Conservation (phyloP, 2,329 filamentous ascomycete genomes). For the Colletotrichum sp. region DNA sequence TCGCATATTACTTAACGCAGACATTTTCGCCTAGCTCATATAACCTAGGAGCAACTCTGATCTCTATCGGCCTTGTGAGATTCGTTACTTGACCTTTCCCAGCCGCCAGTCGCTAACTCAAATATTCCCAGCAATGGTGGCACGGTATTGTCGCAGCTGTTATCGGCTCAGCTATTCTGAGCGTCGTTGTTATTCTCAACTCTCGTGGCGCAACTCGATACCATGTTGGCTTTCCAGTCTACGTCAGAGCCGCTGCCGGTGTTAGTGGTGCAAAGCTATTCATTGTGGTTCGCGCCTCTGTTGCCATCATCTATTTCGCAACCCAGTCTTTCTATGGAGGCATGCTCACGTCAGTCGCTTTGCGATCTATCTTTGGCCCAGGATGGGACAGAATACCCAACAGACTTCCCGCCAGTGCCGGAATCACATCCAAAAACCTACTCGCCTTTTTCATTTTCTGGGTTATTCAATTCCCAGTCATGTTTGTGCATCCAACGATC, state of each 20-base stretch:
- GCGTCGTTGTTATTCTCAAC: constrained; percentile 35
- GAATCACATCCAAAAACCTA: constrained; percentile 55
- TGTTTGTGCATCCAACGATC: constrained; percentile 54
- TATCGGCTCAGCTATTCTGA: constrained; percentile 27
- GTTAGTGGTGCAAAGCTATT: constrained; percentile 43
- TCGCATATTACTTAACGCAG: constrained; percentile 35
- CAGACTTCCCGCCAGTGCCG: constrained; percentile 45
- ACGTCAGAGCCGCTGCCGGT: constrained; percentile 33
- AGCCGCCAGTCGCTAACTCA: background rate
- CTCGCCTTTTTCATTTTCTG: constrained; percentile 61
- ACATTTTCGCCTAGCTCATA: constrained; percentile 37
- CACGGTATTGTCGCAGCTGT: constrained; percentile 32
- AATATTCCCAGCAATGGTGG: constrained; percentile 26
- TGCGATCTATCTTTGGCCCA: constrained; percentile 42
- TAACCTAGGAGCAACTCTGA: constrained; percentile 33
- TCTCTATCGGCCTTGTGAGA: constrained; percentile 32
- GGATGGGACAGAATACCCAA: constrained; percentile 33
- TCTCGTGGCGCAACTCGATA: constrained; percentile 36
- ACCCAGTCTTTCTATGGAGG: constrained; percentile 38
- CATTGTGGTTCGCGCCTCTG: constrained; percentile 35
- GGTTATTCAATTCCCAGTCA: constrained; percentile 52
- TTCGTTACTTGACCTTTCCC: background rate
- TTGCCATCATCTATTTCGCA: constrained; percentile 43
- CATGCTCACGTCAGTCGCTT: constrained; percentile 34
- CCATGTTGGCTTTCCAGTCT: constrained; percentile 40